These are phyloP conservation scores for Serendipita sp. DNA, from an alignment of 768 basidiomycete genomes.

Conservation along the genomic window DNA sequence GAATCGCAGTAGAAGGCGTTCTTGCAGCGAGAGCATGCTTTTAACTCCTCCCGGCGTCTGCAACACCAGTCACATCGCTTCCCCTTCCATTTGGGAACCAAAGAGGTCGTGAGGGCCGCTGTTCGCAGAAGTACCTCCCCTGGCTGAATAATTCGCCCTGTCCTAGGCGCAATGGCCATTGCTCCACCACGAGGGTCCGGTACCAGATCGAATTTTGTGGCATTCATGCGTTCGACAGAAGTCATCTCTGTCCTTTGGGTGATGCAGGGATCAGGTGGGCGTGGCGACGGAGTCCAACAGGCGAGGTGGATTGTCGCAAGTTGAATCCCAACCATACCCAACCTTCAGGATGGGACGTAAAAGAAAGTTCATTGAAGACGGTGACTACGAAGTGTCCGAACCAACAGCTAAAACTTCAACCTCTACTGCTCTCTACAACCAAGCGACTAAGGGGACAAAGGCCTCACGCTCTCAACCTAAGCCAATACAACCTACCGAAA, in stretches of 20 bases:
- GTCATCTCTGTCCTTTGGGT: not conserved
- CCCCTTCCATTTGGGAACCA: conserved; percentile 43
- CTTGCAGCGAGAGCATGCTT: conserved; percentile 44
- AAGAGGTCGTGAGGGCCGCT: conserved; percentile 28
- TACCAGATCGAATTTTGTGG: conserved; percentile 20
- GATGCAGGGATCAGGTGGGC: not conserved
- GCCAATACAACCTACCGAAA: not conserved
- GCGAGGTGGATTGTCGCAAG: not conserved
- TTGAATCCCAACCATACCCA: not conserved
- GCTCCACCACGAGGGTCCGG: conserved; percentile 33
- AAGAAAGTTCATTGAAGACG: not conserved
- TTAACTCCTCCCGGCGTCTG: conserved; percentile 17
- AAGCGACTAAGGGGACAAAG: too few species aligned
- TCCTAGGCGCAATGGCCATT: conserved; percentile 29
- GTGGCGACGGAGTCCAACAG: not conserved
- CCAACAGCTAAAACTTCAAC: too few species aligned
- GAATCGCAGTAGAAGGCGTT: conserved; percentile 59
- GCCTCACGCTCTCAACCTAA: too few species aligned
- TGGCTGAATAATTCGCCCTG: conserved; percentile 17
- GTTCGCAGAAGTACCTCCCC: conserved; percentile 37
- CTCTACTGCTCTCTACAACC: too few species aligned
- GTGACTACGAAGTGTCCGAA: too few species aligned
- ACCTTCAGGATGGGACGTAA: not conserved
- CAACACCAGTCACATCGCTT: conserved; percentile 53
- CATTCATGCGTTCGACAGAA: not conserved